A percentile compares a stretch with the other conserved stretches of the same genome.
These are phyloP conservation scores for Prototheca wickerhamii DNA, from an alignment of 163 green algal species.

Conservation along the genomic window DNA sequence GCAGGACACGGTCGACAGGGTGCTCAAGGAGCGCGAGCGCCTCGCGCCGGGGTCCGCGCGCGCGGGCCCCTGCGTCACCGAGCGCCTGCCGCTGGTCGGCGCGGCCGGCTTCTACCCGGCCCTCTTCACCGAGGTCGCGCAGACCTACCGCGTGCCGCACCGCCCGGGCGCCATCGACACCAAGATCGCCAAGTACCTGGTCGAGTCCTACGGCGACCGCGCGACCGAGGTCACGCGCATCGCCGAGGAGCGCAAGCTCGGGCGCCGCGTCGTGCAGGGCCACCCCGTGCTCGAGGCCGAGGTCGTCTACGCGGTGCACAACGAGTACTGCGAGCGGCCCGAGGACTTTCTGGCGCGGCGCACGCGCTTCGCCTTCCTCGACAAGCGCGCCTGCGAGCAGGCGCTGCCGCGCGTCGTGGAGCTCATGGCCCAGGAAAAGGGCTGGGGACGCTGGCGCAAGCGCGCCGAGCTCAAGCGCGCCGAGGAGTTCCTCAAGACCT, in stretches of 20 bases:
- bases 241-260: slow-evolving; percentile 57
- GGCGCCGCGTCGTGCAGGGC: slow-evolving; percentile 63
- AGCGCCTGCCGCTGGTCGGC: slow-evolving; percentile 50
- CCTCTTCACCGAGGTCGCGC: slow-evolving; percentile 64
- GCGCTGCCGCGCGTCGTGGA: slow-evolving; percentile 80
- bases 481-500: slow-evolving; percentile 42
- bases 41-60: slow-evolving; percentile 25
- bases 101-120: slow-evolving; percentile 45
- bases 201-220: slow-evolving; percentile 76
- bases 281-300: slow-evolving; percentile 91
- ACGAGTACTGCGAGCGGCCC: slow-evolving; percentile 86
- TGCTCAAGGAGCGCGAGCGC: slow-evolving; percentile 18
- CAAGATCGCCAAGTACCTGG: slow-evolving; percentile 59
- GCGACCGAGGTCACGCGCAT: slow-evolving; percentile 64
- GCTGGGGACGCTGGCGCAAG: slow-evolving; percentile 45
- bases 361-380: slow-evolving; percentile 91
- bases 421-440: slow-evolving; percentile 72
- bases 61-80: slow-evolving; percentile 35
- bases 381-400: slow-evolving; percentile 62
- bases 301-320: slow-evolving; percentile 64
- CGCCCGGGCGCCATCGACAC: slow-evolving; percentile 57
- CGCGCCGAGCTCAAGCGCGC: slow-evolving; percentile 40
- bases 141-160: slow-evolving; percentile 66
- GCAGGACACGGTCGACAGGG: slow-evolving; percentile 73
- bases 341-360: slow-evolving; percentile 89